Evolutionary conservation across 495 filamentous ascomycete genomes (phyloP).

Genomic region (Aspergillus asperescens): DNA sequence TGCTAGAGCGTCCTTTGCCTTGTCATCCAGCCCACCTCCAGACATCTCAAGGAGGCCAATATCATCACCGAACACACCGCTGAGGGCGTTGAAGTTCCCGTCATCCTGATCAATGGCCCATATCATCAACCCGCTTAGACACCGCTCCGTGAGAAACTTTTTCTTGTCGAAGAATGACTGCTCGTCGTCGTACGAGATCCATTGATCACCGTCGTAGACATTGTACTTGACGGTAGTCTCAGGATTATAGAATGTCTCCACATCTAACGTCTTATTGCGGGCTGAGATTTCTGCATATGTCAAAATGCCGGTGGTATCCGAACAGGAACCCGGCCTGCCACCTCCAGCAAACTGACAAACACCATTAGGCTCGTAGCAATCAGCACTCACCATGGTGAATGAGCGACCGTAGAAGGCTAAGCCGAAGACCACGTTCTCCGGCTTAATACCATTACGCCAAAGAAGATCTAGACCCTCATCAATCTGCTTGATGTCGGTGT

Average conservation of each 20-base stretch:
- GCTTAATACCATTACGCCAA: constrained; percentile 26
- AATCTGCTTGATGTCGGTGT: constrained; percentile 31
- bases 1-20: background rate
- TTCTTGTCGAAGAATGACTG: constrained; percentile 33
- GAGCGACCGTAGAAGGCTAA: constrained; percentile 34
- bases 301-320: constrained; percentile 28
- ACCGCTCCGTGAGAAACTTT: background rate
- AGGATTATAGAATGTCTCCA: constrained; percentile 17
- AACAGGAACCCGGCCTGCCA: constrained; percentile 30
- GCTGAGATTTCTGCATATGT: constrained; percentile 38
- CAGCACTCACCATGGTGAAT: constrained; percentile 18
- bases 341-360: constrained; percentile 18
- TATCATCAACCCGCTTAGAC: constrained; percentile 4
- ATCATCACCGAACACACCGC: background rate
- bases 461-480: constrained; percentile 20
- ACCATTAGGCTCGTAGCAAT: constrained; percentile 13
- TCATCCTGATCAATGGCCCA: constrained; percentile 10
- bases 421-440: constrained; percentile 32
- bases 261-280: constrained; percentile 10
- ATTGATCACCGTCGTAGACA: constrained; percentile 27
- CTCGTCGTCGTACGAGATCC: constrained; percentile 42
- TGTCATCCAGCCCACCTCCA: background rate
- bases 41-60: background rate
- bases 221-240: constrained; percentile 22
- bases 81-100: background rate